These are phyloP conservation scores for Geotrichum klebahnii DNA, from an alignment of 1,139 yeast genomes.

Conservation along the genomic window DNA sequence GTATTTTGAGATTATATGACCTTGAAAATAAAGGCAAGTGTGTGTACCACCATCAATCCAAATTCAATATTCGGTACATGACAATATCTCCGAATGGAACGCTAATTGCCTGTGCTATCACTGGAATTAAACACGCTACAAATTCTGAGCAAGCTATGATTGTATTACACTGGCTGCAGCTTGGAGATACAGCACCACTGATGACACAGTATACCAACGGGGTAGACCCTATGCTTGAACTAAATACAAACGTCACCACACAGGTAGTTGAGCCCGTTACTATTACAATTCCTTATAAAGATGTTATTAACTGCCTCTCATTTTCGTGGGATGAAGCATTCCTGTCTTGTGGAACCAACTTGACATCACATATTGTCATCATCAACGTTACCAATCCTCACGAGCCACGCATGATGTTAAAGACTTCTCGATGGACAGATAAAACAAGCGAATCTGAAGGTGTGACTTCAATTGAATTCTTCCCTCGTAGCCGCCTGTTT, in stretches of 20 bases:
- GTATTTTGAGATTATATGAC: slow-evolving; percentile 63
- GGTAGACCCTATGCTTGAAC: neutral
- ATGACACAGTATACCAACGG: slow-evolving; percentile 12
- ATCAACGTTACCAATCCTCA: slow-evolving; percentile 61
- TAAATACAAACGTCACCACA: slow-evolving; percentile 12
- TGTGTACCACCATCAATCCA: slow-evolving; percentile 63
- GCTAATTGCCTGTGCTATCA: slow-evolving; percentile 73
- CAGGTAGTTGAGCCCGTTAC: slow-evolving; percentile 53
- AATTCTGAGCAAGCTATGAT: slow-evolving; percentile 78
- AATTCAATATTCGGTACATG: slow-evolving; percentile 74
- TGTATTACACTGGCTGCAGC: slow-evolving; percentile 52
- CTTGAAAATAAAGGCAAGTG: slow-evolving; percentile 55
- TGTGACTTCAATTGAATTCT: slow-evolving; percentile 74
- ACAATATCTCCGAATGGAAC: slow-evolving; percentile 63
- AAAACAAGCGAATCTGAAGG: slow-evolving; percentile 72
- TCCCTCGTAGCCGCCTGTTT: slow-evolving; percentile 54
- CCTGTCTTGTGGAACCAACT: slow-evolving; percentile 74
- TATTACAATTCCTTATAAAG: slow-evolving; percentile 78
- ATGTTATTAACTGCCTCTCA: slow-evolving; percentile 69
- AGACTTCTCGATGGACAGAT: slow-evolving; percentile 56
- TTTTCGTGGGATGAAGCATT: slow-evolving; percentile 70
- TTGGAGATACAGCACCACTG: slow-evolving; percentile 20
- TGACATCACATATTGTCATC: slow-evolving; percentile 74
- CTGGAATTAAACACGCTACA: slow-evolving; percentile 67
- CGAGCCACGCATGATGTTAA: slow-evolving; percentile 69